Evolutionary conservation across 1,284 basidiomycete genomes (phyloP).

Genomic region (Mycosarcoma mackinlayi): DNA sequence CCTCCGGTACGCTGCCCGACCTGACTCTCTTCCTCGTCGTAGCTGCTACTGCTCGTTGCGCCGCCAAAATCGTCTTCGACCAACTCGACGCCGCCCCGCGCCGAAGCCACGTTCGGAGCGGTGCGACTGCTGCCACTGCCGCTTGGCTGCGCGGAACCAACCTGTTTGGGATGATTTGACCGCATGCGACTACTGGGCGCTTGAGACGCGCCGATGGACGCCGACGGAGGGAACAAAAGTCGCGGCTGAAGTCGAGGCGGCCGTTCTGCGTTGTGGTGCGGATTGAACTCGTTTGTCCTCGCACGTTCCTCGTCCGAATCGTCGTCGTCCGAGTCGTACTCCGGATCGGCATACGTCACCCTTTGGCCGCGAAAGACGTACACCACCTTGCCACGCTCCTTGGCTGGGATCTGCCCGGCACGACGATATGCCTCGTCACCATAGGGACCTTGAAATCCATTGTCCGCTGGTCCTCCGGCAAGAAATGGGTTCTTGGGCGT

Average conservation of each 20-base stretch:
- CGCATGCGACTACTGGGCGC: not conserved
- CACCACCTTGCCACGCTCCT: slow-evolving; percentile 49
- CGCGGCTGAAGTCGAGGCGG: slow-evolving; percentile 42
- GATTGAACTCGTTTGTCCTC: slow-evolving; percentile 29
- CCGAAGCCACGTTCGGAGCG: too few species aligned
- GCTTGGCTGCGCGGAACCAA: not conserved
- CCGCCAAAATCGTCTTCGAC: slow-evolving; percentile 17
- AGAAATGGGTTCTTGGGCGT: slow-evolving; percentile 63
- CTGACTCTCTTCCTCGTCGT: slow-evolving; percentile 6
- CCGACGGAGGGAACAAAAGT: slow-evolving; percentile 37
- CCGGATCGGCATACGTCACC: slow-evolving; percentile 55
- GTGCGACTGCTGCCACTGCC: too few species aligned
- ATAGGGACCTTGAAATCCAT: slow-evolving; percentile 55
- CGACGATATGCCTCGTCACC: slow-evolving; percentile 30
- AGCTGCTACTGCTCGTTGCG: slow-evolving; percentile 9
- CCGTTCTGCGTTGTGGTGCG: slow-evolving; percentile 25
- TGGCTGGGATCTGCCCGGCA: slow-evolving; percentile 34
- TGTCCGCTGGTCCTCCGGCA: slow-evolving; percentile 63
- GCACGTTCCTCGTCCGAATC: slow-evolving; percentile 30
- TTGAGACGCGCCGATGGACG: slow-evolving; percentile 1
- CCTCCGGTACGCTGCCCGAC: slow-evolving; percentile 11
- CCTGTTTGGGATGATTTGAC: not conserved
- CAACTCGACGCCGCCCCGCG: slow-evolving; percentile 10
- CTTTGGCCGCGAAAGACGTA: slow-evolving; percentile 61
- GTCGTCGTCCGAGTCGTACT: slow-evolving; percentile 53